phyloP scores from a whole-genome alignment of 495 filamentous ascomycete genomes.

The Astrocystis sublimbata region DNA sequence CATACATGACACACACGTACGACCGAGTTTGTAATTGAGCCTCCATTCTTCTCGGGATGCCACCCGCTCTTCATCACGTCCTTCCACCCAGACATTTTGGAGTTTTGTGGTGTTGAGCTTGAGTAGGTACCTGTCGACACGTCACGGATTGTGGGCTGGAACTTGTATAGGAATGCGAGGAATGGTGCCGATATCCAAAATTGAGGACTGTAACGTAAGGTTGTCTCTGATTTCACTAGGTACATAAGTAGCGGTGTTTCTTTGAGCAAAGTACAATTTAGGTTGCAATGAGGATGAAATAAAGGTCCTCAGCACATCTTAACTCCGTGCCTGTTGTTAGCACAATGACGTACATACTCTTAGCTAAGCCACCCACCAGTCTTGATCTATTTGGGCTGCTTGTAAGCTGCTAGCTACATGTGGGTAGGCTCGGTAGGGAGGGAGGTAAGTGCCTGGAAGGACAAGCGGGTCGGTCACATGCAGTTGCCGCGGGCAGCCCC shows the following conservation, averaged over 20 bases:
- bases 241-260: too few relatives aligned
- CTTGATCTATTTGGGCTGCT: neutral
- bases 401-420: too few relatives aligned
- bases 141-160: neutral
- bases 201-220: too few relatives aligned
- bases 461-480: neutral
- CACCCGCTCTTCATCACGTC: slow-evolving; percentile 47
- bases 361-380: neutral
- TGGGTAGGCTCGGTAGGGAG: too few relatives aligned
- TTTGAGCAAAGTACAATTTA: neutral
- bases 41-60: slow-evolving; percentile 45
- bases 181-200: neutral
- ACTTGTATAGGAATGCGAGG: neutral
- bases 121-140: neutral
- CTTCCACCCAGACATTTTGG: slow-evolving; percentile 30
- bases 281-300: too few relatives aligned
- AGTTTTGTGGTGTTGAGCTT: neutral
- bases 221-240: too few relatives aligned
- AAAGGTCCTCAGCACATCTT: neutral
- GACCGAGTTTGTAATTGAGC: slow-evolving; percentile 40
- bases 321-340: slow-evolving; percentile 2
- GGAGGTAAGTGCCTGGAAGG: neutral
- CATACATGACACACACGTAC: too few relatives aligned
- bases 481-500: slow-evolving; percentile 11
- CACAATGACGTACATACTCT: slow-evolving; percentile 15